phyloP scores from a whole-genome alignment of 208 protist species.

The Lotmaria passim region DNA sequence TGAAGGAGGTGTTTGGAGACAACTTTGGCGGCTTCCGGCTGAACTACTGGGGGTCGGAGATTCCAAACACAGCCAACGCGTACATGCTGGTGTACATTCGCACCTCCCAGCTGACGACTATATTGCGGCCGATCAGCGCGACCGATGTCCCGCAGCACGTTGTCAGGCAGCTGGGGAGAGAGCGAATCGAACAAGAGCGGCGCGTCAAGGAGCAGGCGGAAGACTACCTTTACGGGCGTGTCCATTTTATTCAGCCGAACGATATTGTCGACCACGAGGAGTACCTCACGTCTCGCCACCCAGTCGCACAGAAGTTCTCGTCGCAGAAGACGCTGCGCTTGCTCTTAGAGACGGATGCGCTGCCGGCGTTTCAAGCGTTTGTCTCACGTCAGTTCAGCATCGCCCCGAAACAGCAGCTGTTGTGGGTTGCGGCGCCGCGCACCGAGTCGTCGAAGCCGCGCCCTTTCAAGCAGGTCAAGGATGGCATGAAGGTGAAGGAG shows the following conservation, averaged over 20 bases:
- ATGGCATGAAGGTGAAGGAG: conserved; percentile 62
- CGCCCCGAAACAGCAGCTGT: conserved; percentile 40
- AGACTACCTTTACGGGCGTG: conserved; percentile 81
- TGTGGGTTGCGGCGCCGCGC: conserved; percentile 67
- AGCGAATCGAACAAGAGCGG: conserved; percentile 61
- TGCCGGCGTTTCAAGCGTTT: conserved; percentile 65
- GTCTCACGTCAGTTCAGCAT: conserved; percentile 47
- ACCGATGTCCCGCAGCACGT: conserved; percentile 82
- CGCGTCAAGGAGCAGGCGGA: conserved; percentile 65
- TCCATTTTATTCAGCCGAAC: conserved; percentile 69
- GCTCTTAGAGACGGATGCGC: conserved; percentile 61
- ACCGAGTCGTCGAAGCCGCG: conserved; percentile 25
- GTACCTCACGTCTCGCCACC: conserved; percentile 51
- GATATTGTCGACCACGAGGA: conserved; percentile 72
- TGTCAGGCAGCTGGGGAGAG: conserved; percentile 57
- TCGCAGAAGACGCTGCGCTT: conserved; percentile 64
- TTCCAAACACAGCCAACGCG: conserved; percentile 80
- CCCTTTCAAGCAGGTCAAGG: conserved; percentile 56
- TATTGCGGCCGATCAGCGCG: conserved; percentile 65
- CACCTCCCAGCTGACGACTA: conserved; percentile 60
- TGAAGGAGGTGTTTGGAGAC: conserved; percentile 85
- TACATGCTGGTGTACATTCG: conserved; percentile 94
- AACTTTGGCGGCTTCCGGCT: conserved; percentile 86
- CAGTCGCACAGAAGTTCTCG: conserved; percentile 59
- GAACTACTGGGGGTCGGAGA: conserved; percentile 89